Conservation (phyloP, 192 early-diverging fungal species). For the Phlyctochytrium arcticum region DNA sequence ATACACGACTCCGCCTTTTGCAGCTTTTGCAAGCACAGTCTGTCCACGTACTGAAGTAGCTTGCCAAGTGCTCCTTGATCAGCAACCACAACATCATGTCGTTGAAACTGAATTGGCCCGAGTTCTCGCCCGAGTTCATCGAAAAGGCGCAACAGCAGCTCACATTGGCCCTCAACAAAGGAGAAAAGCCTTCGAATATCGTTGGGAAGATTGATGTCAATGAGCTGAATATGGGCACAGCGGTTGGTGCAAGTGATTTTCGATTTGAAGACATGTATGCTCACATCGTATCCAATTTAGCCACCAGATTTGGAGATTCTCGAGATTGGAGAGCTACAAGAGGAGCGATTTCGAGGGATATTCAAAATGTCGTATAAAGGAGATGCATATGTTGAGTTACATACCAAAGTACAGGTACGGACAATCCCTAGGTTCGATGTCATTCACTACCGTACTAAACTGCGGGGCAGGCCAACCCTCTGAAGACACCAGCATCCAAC, state of each 20-base stretch:
- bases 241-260: slow-evolving; percentile 29
- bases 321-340: slow-evolving; percentile 94
- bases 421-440: not conserved
- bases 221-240: slow-evolving; percentile 92
- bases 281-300: slow-evolving; percentile 31
- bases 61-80: not conserved
- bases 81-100: slow-evolving; percentile 25
- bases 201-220: slow-evolving; percentile 89
- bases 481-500: slow-evolving; percentile 24
- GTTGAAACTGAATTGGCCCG: slow-evolving; percentile 96
- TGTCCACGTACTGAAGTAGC: not conserved
- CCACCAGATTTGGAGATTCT: slow-evolving; percentile 97
- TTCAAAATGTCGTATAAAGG: slow-evolving; percentile 93
- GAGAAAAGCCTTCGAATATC: slow-evolving; percentile 88
- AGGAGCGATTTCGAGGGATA: slow-evolving; percentile 89
- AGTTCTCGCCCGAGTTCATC: slow-evolving; percentile 83
- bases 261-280: not conserved
- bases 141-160: slow-evolving; percentile 81
- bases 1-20: not conserved
- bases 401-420: slow-evolving; percentile 88
- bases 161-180: slow-evolving; percentile 89
- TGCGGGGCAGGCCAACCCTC: slow-evolving; percentile 66
- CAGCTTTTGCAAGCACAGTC: not conserved
- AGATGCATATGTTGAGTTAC: slow-evolving; percentile 85
- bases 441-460: not conserved